Percentiles rank a stretch among this genome's conserved stretches.
These are phyloP conservation scores for Coelastrella sp. DNA, from an alignment of 139 green algal species.

Conservation along the genomic window DNA sequence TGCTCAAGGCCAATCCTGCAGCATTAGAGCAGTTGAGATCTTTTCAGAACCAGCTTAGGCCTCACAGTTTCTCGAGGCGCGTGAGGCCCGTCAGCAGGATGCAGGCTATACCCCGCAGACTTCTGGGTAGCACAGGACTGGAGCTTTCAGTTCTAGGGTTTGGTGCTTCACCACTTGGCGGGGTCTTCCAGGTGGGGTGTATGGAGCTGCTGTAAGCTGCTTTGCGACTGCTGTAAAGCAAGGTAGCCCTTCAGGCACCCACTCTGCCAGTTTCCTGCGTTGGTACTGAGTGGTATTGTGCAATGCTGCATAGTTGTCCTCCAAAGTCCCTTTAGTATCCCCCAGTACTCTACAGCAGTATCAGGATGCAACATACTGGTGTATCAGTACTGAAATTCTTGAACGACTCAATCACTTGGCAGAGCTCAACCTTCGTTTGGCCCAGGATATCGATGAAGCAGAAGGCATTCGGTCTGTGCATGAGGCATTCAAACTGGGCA, in stretches of 20 bases:
- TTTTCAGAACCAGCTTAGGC: not conserved
- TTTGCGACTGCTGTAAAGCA: not conserved
- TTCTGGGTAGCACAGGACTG: conserved; percentile 88
- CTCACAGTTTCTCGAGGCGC: not conserved
- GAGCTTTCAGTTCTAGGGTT: conserved; percentile 92
- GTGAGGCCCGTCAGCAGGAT: not conserved
- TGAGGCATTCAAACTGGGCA: conserved; percentile 82
- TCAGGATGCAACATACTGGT: too few species aligned
- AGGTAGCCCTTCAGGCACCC: too few species aligned
- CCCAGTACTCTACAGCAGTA: too few species aligned
- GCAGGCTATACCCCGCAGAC: conserved; percentile 67
- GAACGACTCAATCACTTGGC: not conserved
- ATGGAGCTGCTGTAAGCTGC: not conserved
- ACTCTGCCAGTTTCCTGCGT: too few species aligned
- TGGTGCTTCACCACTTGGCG: conserved; percentile 90
- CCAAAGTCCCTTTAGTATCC: too few species aligned
- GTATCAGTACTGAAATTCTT: not conserved
- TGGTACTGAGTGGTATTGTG: too few species aligned
- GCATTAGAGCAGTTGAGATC: too few species aligned
- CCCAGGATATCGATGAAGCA: conserved; percentile 77
- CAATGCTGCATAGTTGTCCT: too few species aligned
- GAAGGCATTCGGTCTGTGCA: conserved; percentile 79
- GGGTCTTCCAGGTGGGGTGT: conserved; percentile 80
- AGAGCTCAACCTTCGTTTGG: too few species aligned
- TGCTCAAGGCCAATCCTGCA: too few species aligned